phyloP scores from a whole-genome alignment of 139 green algal genomes.

The Parachlorella kessleri region DNA sequence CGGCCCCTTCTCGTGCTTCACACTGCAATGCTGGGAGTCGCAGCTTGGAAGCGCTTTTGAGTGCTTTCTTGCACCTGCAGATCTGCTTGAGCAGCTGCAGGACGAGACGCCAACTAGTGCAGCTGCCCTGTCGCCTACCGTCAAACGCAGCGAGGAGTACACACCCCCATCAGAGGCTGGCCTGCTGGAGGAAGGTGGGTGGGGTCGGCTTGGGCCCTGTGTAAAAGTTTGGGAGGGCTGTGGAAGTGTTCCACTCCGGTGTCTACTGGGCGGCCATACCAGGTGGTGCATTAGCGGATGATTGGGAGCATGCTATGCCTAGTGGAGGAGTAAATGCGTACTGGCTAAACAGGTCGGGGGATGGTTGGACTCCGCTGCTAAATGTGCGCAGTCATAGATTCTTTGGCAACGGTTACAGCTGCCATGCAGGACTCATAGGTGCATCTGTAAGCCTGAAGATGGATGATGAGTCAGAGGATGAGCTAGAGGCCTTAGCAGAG shows the following conservation, averaged over 20 bases:
- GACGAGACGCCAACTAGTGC: slow-evolving; percentile 32
- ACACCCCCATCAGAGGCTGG: slow-evolving; percentile 30
- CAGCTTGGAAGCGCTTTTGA: too few relatives aligned
- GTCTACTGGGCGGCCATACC: too few relatives aligned
- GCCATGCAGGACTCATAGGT: slow-evolving; percentile 33
- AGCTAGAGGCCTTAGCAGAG: slow-evolving; percentile 41
- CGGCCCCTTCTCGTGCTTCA: too few relatives aligned
- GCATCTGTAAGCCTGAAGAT: slow-evolving; percentile 51
- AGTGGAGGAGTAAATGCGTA: slow-evolving; percentile 8
- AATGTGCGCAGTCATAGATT: too few relatives aligned
- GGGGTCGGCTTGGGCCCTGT: too few relatives aligned
- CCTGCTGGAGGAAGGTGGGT: slow-evolving; percentile 41
- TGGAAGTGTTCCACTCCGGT: too few relatives aligned
- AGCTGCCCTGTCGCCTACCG: slow-evolving; percentile 14
- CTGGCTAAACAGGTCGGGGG: too few relatives aligned
- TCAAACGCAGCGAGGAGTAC: slow-evolving; percentile 33
- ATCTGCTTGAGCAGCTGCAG: slow-evolving; percentile 38
- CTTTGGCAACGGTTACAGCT: too few relatives aligned
- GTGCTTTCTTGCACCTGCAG: slow-evolving; percentile 29
- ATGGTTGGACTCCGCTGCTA: too few relatives aligned
- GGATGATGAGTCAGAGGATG: slow-evolving; percentile 58
- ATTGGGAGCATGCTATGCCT: slow-evolving; percentile 15
- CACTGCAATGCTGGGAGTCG: too few relatives aligned
- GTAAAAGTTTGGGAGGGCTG: too few relatives aligned
- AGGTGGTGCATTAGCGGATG: too few relatives aligned